These are phyloP conservation scores for Talaromyces sp. DNA, from an alignment of 2,329 filamentous ascomycete species.

Conservation along the genomic window DNA sequence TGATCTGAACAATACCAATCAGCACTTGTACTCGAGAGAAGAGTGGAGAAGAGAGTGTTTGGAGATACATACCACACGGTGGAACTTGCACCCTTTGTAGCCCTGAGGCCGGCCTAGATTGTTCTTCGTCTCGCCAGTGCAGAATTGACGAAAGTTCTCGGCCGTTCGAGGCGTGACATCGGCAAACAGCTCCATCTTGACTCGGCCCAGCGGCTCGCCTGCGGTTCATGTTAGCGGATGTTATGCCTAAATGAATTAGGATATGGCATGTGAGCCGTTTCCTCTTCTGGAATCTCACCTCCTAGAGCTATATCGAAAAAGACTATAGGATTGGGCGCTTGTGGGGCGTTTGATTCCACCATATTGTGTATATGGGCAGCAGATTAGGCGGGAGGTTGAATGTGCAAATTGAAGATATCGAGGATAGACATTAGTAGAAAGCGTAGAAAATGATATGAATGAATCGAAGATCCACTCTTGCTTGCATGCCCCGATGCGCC, in stretches of 20 bases:
- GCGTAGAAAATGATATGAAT: neutral
- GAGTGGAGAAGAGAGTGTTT: neutral
- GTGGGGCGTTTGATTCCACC: conserved; percentile 13
- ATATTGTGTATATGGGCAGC: neutral
- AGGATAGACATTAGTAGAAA: neutral
- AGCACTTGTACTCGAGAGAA: neutral
- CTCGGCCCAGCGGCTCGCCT: conserved; percentile 82
- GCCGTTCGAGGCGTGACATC: conserved; percentile 81
- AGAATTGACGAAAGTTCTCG: conserved; percentile 97
- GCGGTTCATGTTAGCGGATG: neutral
- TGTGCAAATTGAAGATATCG: neutral
- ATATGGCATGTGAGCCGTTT: neutral
- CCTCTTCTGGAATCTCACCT: conserved; percentile 34
- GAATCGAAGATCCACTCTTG: neutral
- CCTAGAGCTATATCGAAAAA: conserved; percentile 50
- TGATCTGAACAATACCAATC: conserved; percentile 59
- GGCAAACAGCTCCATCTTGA: conserved; percentile 87
- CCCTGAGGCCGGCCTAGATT: conserved; percentile 74
- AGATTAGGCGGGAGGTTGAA: neutral
- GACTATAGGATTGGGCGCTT: conserved; percentile 42
- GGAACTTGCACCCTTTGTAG: conserved; percentile 93
- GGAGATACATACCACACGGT: conserved; percentile 70
- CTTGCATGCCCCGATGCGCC: neutral
- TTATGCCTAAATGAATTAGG: too few species aligned
- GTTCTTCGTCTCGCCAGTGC: conserved; percentile 87